Evolutionary conservation across 106 monocot species (phyloP).

Genomic region (Dactylorhiza incarnata): DNA sequence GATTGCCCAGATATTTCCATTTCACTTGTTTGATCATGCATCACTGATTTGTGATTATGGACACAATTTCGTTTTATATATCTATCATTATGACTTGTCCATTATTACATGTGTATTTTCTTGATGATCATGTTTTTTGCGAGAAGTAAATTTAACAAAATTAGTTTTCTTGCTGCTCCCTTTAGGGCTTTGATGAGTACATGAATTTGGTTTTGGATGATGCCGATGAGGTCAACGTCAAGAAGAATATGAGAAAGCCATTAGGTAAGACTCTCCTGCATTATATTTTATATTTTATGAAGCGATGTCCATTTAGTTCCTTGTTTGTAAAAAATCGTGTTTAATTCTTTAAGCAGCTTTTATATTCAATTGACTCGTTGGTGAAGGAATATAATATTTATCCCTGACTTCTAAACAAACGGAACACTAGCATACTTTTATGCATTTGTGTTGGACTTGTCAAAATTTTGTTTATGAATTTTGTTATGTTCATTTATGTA

Average conservation of each 20-base stretch:
- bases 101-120: neutral
- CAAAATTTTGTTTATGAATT: too few relatives aligned
- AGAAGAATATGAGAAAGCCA: conserved; percentile 68
- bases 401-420: too few relatives aligned
- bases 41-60: neutral
- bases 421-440: too few relatives aligned
- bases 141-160: neutral
- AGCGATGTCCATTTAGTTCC: neutral
- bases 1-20: neutral
- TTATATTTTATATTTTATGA: neutral
- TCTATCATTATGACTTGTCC: neutral
- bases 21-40: neutral
- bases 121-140: neutral
- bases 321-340: neutral
- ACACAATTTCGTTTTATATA: neutral
- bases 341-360: too few relatives aligned
- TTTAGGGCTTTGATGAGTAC: conserved; percentile 83
- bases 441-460: too few relatives aligned
- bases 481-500: too few relatives aligned
- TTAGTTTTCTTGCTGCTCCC: neutral
- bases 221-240: conserved; percentile 69
- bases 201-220: conserved; percentile 86
- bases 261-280: conserved; percentile 24
- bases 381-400: too few relatives aligned
- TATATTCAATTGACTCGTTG: too few relatives aligned